Evolutionary conservation across 306 rosid genomes (phyloP), one percentile per base, ranked within the genome.

Genomic region (Medicago lupulina): DNA sequence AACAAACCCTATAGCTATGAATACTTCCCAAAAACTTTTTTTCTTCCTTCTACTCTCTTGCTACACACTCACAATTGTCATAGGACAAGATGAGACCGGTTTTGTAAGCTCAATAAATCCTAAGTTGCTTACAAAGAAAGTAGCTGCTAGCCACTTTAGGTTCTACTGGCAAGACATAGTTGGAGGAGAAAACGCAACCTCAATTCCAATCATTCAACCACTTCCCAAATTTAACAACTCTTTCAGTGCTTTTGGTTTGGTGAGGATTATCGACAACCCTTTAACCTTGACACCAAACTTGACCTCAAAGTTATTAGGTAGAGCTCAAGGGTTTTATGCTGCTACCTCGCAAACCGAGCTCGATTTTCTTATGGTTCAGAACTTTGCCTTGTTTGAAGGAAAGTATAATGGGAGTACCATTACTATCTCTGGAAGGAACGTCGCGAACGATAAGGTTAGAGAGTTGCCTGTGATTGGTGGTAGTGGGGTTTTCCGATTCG

Each of bases 401-500:
- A 90, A 85, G 28, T 90, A 90, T 53, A 90, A 88, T 7, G 97
- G 93, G 0, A 92, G 97, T 68, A 66, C 74, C 4, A 62, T 89
- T 40, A 84, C 85, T 0, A 57, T 89, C 8, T 36, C 85, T 21
- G 97, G 97, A 9, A 79, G 93, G 72, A 79, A 90, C 17, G 66
- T 59, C 0, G 76, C 82, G 0, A 31, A 73, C 36, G 2, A 77
- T 1, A 81, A 57, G 16, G 78, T 76, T 1, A 86, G 96, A 40
- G 92, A 92, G 57, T 62, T 92, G 87, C 91, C 96, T 1, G 89
- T 90, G 68, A 70, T 90, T 25, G 96, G 93, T 3, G 96, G 97
- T 0, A 89, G 91, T 23, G 93, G 97, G 0, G 80, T 87, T 57
- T 92, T 92, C 77, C 21, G 97, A 36, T 88, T 89, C 58, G 90